Evolutionary conservation across 2,329 filamentous ascomycete genomes (phyloP).

Genomic region (Tolypocladium ophioglossoides): DNA sequence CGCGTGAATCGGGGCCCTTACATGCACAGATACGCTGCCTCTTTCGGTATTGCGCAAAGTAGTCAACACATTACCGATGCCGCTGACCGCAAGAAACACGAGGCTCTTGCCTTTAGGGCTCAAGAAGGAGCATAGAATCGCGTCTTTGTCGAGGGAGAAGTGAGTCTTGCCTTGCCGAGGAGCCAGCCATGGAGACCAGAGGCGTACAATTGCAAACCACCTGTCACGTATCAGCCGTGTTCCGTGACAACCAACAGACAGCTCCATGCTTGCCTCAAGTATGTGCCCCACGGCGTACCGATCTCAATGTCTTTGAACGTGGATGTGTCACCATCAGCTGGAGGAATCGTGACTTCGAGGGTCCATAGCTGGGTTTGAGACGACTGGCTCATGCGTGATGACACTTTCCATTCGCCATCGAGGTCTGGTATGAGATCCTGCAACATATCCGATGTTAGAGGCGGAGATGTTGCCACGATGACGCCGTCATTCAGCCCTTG

Average conservation of each 20-base stretch:
- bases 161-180: conserved; percentile 67
- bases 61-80: conserved; percentile 58
- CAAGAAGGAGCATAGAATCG: conserved; percentile 68
- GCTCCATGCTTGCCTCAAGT: conserved; percentile 34
- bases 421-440: conserved; percentile 46
- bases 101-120: conserved; percentile 61
- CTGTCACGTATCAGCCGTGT: conserved; percentile 21
- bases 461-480: conserved; percentile 31
- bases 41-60: conserved; percentile 53
- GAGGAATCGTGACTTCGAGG: conserved; percentile 45
- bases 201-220: conserved; percentile 73
- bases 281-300: conserved; percentile 49
- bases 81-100: conserved; percentile 69
- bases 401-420: conserved; percentile 43
- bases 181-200: conserved; percentile 77
- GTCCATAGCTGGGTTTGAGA: conserved; percentile 61
- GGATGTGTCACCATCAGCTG: conserved; percentile 47
- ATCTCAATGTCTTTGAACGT: conserved; percentile 44
- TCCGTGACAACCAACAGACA: neutral
- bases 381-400: conserved; percentile 50
- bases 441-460: conserved; percentile 28
- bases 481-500: conserved; percentile 55
- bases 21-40: conserved; percentile 59
- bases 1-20: conserved; percentile 25
- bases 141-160: conserved; percentile 67